Evolutionary conservation across 208 protist species (phyloP).

Genomic region (Trypanosoma grayi): DNA sequence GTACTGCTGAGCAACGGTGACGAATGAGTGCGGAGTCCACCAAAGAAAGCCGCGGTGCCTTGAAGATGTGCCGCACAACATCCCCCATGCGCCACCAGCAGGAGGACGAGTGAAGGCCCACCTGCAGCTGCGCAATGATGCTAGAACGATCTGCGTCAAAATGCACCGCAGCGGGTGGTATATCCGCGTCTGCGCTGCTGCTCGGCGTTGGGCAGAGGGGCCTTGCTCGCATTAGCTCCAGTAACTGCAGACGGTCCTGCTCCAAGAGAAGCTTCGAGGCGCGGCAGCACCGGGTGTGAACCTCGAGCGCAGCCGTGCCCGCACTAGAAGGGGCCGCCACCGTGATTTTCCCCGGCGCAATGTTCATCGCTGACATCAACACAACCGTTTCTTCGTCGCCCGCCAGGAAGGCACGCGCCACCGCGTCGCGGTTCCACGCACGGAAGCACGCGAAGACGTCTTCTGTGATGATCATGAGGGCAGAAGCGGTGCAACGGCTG

Average conservation of each 20-base stretch:
- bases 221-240: not conserved
- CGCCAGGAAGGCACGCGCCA: constrained; percentile 32
- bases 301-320: not conserved
- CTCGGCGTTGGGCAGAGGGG: not conserved
- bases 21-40: constrained; percentile 38
- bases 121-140: not conserved
- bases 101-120: constrained; percentile 5
- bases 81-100: constrained; percentile 26
- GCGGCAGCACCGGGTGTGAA: constrained; percentile 7
- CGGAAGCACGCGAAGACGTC: constrained; percentile 22
- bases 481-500: constrained; percentile 1
- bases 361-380: constrained; percentile 41
- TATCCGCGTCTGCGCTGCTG: not conserved
- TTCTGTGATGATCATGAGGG: constrained; percentile 24
- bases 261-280: not conserved
- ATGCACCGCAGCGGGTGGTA: no score
- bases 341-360: constrained; percentile 22
- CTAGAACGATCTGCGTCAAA: not conserved
- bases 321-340: not conserved
- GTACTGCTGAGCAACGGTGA: constrained; percentile 41
- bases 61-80: not conserved
- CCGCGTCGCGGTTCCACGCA: constrained; percentile 11
- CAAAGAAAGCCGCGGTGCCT: constrained; percentile 12
- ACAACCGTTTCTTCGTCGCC: constrained; percentile 29
- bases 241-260: not conserved